phyloP scores from a whole-genome alignment of 805 yeast genomes.

The Lipomyces yamadae region DNA sequence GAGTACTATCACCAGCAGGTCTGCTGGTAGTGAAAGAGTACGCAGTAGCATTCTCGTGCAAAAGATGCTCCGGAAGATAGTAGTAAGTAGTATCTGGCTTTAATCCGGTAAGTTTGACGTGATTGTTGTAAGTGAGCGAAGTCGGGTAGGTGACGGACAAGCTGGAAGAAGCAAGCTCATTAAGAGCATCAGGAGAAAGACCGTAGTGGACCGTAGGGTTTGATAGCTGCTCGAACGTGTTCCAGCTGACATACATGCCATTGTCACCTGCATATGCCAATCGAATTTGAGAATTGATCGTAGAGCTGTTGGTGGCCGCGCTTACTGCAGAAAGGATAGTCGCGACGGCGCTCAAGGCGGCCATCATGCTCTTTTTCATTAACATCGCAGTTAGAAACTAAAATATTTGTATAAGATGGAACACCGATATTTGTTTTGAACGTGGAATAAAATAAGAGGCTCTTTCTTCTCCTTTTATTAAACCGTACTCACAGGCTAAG shows the following conservation, averaged over 20 bases:
- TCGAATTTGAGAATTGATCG: constrained; percentile 14
- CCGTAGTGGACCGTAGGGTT: constrained; percentile 42
- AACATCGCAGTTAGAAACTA: not conserved
- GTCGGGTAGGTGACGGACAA: constrained; percentile 39
- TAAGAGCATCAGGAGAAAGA: constrained; percentile 20
- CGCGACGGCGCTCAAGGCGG: constrained; percentile 5
- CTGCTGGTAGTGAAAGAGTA: constrained; percentile 36
- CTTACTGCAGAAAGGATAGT: not conserved
- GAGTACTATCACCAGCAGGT: constrained; percentile 32
- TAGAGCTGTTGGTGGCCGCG: not conserved
- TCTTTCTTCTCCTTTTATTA: not conserved
- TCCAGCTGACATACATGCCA: constrained; percentile 43
- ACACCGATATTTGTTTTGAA: not conserved
- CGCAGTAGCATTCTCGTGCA: constrained; percentile 25
- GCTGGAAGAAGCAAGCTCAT: constrained; percentile 9
- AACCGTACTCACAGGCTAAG: not conserved
- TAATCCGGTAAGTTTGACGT: constrained; percentile 41
- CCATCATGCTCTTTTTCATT: not conserved
- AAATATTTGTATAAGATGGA: not conserved
- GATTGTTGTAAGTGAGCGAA: constrained; percentile 40
- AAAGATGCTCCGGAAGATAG: constrained; percentile 39
- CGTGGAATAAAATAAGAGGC: not conserved
- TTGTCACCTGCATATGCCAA: constrained; percentile 39
- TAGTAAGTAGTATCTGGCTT: constrained; percentile 42
- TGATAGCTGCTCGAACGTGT: constrained; percentile 36